Conservation (phyloP, 208 protist genomes). For the Acanthamoeba divionensis region DNA sequence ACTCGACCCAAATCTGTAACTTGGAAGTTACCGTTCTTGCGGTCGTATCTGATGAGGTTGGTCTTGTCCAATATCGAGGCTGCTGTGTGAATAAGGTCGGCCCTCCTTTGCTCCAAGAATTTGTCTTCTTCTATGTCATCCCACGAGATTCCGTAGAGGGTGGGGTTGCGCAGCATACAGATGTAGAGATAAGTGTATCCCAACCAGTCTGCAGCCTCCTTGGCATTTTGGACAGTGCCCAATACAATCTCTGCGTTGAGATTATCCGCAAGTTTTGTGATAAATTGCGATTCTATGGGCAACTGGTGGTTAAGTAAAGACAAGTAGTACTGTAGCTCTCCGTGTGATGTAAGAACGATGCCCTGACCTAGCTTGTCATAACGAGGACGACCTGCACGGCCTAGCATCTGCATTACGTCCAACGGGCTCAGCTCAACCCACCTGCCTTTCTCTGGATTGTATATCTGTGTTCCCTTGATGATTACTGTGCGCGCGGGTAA, state of each 20-base stretch:
- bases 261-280: constrained; percentile 93
- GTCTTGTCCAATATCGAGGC: constrained; percentile 87
- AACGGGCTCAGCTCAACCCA: constrained; percentile 94
- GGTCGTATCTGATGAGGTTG: constrained; percentile 93
- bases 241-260: constrained; percentile 98
- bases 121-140: constrained; percentile 90
- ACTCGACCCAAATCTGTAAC: constrained; percentile 96
- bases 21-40: constrained; percentile 81
- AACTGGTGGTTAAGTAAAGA: constrained; percentile 97
- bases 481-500: constrained; percentile 99
- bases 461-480: constrained; percentile 99
- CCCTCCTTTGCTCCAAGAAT: constrained; percentile 83
- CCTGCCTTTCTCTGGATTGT: constrained; percentile 92
- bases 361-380: constrained; percentile 94
- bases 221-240: constrained; percentile 90
- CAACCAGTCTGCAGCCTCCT: constrained; percentile 97
- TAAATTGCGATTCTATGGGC: constrained; percentile 98
- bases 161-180: constrained; percentile 94
- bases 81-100: constrained; percentile 94
- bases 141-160: constrained; percentile 92
- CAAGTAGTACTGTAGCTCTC: constrained; percentile 97
- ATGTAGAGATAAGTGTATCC: constrained; percentile 97
- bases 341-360: constrained; percentile 89
- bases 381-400: constrained; percentile 95
- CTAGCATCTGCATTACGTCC: constrained; percentile 99